phyloP scores from a whole-genome alignment of 345 rosid genomes.

The Gossypium stocksii region DNA sequence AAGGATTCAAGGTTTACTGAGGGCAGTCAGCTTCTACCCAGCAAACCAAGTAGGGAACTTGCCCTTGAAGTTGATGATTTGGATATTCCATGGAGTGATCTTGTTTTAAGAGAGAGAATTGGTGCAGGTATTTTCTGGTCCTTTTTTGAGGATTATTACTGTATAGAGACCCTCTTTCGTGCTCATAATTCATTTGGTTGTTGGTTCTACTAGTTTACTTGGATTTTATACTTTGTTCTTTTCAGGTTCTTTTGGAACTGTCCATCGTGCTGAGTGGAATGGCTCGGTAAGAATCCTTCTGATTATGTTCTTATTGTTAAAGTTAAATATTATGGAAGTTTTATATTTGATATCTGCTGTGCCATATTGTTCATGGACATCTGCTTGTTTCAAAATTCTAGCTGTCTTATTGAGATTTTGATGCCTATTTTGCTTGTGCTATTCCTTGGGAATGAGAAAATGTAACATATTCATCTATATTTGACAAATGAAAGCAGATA shows the following conservation, averaged over 20 bases:
- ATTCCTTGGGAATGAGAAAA: neutral
- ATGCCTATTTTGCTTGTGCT: neutral
- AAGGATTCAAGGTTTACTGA: conserved; percentile 40
- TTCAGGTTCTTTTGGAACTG: conserved; percentile 99
- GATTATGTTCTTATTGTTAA: neutral
- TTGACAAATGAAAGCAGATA: neutral
- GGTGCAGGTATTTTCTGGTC: conserved; percentile 78
- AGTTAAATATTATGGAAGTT: neutral
- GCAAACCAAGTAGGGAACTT: conserved; percentile 47
- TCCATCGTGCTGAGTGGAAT: conserved; percentile 99
- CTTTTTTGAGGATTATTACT: neutral
- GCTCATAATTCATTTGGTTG: conserved; percentile 9
- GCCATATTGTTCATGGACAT: neutral
- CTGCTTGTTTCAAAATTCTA: neutral
- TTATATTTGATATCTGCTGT: conserved; percentile 3
- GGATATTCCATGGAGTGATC: conserved; percentile 90
- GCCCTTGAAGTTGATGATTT: conserved; percentile 78
- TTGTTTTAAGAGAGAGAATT: conserved; percentile 79
- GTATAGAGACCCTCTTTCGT: neutral
- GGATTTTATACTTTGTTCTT: conserved; percentile 24
- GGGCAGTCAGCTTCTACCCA: conserved; percentile 34
- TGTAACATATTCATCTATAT: neutral
- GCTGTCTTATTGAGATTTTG: neutral
- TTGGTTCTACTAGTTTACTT: conserved; percentile 21
- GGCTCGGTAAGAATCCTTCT: conserved; percentile 66